phyloP scores from a whole-genome alignment of 2,329 filamentous ascomycete species.

The Fusarium fracticaudum region DNA sequence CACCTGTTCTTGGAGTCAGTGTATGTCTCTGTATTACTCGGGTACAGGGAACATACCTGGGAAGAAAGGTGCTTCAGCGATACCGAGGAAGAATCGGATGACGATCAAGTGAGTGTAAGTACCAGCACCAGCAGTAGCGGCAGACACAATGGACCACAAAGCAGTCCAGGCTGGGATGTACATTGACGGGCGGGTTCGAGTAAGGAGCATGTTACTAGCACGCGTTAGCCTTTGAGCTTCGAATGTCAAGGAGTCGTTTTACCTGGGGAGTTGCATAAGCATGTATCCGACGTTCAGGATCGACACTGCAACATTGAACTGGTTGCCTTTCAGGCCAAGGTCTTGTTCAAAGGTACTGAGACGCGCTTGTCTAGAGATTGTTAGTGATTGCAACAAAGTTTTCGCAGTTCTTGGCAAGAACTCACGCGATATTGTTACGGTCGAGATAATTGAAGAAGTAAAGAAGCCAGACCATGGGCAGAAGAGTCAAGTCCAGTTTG shows the following conservation, averaged over 20 bases:
- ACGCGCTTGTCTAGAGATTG: constrained; percentile 33
- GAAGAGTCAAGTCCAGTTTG: constrained; percentile 39
- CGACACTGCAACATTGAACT: constrained; percentile 41
- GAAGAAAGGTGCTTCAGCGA: constrained; percentile 40
- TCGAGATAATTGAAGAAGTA: constrained; percentile 42
- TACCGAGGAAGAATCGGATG: constrained; percentile 35
- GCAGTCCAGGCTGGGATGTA: constrained; percentile 30
- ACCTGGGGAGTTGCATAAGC: constrained; percentile 14
- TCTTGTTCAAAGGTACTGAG: constrained; percentile 38
- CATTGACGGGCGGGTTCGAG: constrained; percentile 24
- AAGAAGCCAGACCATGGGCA: constrained; percentile 38
- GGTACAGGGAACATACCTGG: background rate
- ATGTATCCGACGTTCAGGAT: constrained; percentile 41
- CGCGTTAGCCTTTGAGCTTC: background rate
- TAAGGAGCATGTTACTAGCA: constrained; percentile 21
- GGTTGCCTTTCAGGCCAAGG: constrained; percentile 33
- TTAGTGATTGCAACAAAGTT: background rate
- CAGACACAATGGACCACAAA: constrained; percentile 38
- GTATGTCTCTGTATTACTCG: no score
- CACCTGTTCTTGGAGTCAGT: background rate
- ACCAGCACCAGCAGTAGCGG: constrained; percentile 25
- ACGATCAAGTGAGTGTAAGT: constrained; percentile 16
- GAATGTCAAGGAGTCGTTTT: fast-evolving
- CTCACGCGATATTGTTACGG: constrained; percentile 37
- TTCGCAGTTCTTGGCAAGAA: background rate